Evolutionary conservation across 2,329 filamentous ascomycete genomes (phyloP), one percentile per base, ranked within the genome.

Genomic region (Coleophoma crateriformis): DNA sequence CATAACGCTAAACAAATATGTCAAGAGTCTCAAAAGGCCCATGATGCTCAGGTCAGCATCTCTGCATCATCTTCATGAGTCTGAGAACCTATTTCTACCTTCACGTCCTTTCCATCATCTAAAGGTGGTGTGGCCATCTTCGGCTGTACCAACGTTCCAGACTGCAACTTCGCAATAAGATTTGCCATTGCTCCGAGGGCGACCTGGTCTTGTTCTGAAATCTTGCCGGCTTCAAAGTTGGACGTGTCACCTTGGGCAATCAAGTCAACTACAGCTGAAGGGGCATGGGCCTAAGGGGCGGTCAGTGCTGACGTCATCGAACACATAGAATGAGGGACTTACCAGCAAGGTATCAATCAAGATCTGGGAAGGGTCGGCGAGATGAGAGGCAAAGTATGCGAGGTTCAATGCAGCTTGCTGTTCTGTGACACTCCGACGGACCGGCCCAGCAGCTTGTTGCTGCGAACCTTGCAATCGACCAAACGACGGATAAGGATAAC

Each of bases 401-500:
- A 90, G 72, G 52, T 81, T 82, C 52, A 88, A 73, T 4, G 82
- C 84, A 40, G 82, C 77, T 61, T 87, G 84, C 61, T 85, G 77
- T 64, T 87, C 80, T 47, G 77, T 73, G 17, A 87, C 35, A 22
- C 45, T 46, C 35, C 53, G 50, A 22, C 43, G 50, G 17, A 51
- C 53, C 61, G 49, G 53, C 49, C 48, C 15, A 52, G 49, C 15
- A 51, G 43, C 17, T 50, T 33, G 50, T 34, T 42, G 49, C 42
- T 41, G 32, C 39, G 45, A 20, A 14, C 42, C 47, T 57, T 33
- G 64, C 35, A 49, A 57, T 33, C 39, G 39, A 20, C 22, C 19
- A 7, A 50, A 22, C 22, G 49, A 33, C 22, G 46, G 11, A 45
- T 41, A 33, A 10, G 17, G 20, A 42, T n/a, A 42, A 7, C 15